Percentiles rank a stretch among this genome's conserved stretches.
These are phyloP conservation scores for Aureobasidium sp. DNA, from an alignment of 2,329 filamentous ascomycete genomes.

Conservation along the genomic window DNA sequence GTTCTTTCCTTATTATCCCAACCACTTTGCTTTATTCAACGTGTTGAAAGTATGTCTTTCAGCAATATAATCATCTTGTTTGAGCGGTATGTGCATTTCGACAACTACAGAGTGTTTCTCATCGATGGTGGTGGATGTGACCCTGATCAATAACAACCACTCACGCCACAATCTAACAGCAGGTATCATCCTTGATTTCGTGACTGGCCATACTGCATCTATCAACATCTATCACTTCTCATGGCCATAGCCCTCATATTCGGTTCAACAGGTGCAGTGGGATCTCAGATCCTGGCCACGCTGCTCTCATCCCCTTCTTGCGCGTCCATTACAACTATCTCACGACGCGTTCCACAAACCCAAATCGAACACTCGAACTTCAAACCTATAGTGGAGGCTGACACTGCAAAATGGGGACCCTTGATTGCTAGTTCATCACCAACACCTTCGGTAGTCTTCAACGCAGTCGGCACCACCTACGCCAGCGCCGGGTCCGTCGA, in stretches of 20 bases:
- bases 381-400: neutral
- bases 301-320: slow-evolving; percentile 14
- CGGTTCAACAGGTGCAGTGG: slow-evolving; percentile 21
- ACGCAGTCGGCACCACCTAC: slow-evolving; percentile 30
- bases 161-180: neutral
- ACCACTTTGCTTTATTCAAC: no score
- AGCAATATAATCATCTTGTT: no score
- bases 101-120: neutral
- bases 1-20: neutral
- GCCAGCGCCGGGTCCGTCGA: slow-evolving; percentile 29
- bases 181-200: neutral
- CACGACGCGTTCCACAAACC: neutral
- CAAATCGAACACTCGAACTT: neutral
- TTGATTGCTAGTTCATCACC: slow-evolving; percentile 16
- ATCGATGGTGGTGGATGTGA: neutral
- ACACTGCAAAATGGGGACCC: slow-evolving; percentile 1
- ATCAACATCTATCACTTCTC: neutral
- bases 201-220: neutral
- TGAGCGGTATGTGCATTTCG: no score
- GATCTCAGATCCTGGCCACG: slow-evolving; percentile 19
- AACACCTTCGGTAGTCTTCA: slow-evolving; percentile 19
- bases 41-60: no score
- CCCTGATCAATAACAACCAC: neutral
- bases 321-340: slow-evolving; percentile 16
- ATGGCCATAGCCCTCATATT: slow-evolving; percentile 20